Percentiles rank a stretch among this genome's conserved stretches.
Evolutionary conservation across 148 eudicot species (phyloP).

Genomic region (Gaultheria prostrata): DNA sequence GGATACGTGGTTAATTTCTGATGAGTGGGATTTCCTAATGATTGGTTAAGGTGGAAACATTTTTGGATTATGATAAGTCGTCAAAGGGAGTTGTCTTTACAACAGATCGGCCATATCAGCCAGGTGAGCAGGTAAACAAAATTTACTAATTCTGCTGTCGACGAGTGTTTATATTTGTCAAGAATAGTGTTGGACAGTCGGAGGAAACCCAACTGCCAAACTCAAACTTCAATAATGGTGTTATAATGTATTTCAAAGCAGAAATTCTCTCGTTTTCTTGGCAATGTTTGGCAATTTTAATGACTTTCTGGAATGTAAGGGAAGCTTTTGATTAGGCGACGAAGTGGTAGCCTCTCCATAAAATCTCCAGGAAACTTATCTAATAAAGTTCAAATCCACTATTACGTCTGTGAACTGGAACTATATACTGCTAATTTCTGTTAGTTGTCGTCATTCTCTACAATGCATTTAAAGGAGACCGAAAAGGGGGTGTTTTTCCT

Average conservation of each 20-base stretch:
- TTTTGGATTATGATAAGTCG: constrained; percentile 86
- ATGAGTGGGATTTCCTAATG: constrained; percentile 12
- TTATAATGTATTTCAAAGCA: neutral
- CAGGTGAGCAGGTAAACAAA: constrained; percentile 98
- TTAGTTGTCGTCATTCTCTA: neutral
- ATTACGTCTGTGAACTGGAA: constrained; percentile 6
- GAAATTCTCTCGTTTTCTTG: constrained; percentile 11
- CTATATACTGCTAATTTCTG: neutral
- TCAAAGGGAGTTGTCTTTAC: constrained; percentile 85
- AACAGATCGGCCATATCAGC: constrained; percentile 87
- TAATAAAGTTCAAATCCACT: neutral
- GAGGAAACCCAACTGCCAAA: neutral
- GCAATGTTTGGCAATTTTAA: neutral
- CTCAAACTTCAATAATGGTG: neutral
- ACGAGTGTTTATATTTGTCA: neutral
- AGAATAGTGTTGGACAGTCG: neutral
- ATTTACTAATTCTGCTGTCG: constrained; percentile 2
- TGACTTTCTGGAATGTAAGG: neutral
- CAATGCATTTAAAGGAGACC: neutral
- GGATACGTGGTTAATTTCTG: constrained; percentile 11
- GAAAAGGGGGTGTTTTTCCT: neutral
- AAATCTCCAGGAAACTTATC: neutral
- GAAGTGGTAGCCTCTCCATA: neutral
- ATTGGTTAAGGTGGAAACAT: constrained; percentile 70
- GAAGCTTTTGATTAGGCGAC: neutral